Evolutionary conservation across 176 grass and related monocot species (phyloP), one percentile per base, ranked within the genome.

Genomic region (Areca catechu): DNA sequence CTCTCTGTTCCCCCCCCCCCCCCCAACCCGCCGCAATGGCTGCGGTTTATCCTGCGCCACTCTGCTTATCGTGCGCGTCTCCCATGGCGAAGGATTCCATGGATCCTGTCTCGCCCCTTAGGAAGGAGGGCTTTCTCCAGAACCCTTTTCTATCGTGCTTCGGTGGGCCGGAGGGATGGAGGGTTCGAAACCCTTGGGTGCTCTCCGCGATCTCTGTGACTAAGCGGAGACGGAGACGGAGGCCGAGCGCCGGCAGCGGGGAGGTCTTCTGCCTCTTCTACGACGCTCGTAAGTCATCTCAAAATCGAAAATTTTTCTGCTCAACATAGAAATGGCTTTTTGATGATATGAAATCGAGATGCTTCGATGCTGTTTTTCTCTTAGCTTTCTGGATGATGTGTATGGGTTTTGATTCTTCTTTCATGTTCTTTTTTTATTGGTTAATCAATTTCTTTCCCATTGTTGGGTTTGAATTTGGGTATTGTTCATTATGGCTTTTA

Each of bases 61-160:
- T 34, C 54, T 69, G 54, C 66, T 69, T 69, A 69, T 69, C 66
- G 53, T 69, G 66, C 54, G 52, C 53, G 19, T 4, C n/a, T 24
- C 27, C 53, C 66, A 23, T 43, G 66, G 19, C 27, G 27, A 29
- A 29, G 27, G 27, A 29, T 5, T 29, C 27, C 27, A 29, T 29
- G 6, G 27, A 29, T 2, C n/a, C 54, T 5, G 27, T 34, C 15
- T 16, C 20, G 27, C 30, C n/a, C 25, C 18, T 49, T 14, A 28
- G 30, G 10, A 27, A 23, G 10, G 53, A 17, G 16, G 4, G 16
- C 1, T 20, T 16, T 21, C 66, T 57, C 54, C 53, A 17, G 15
- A n/a, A 47, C 4, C 53, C 53, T 14, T 56, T 57, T 18, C 29
- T 53, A 0, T 43, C 10, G 4, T 20, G 19, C 4, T 21, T 20